These are phyloP conservation scores for Heliosperma pusillum DNA, from an alignment of 148 eudicot genomes.

Conservation along the genomic window DNA sequence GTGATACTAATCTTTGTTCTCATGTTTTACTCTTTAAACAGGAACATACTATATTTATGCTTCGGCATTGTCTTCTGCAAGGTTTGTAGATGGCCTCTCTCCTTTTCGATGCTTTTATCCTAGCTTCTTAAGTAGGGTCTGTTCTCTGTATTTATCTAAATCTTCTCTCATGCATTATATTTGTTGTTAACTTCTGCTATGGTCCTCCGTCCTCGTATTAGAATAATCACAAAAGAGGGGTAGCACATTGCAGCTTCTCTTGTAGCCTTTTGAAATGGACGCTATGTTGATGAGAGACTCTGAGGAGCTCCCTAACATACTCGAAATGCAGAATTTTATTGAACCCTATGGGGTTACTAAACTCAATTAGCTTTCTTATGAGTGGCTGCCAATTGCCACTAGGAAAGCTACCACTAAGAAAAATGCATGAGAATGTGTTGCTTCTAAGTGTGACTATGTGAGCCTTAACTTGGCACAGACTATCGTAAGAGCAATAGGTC, in stretches of 20 bases:
- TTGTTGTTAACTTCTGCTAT: neutral
- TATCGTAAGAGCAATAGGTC: neutral
- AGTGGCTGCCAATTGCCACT: neutral
- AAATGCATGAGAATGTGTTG: neutral
- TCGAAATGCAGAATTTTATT: neutral
- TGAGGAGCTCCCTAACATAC: neutral
- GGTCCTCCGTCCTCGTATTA: neutral
- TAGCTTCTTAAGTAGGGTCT: neutral
- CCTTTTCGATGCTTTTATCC: neutral
- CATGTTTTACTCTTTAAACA: neutral
- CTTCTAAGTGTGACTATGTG: neutral
- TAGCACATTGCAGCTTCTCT: neutral
- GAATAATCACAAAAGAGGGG: neutral
- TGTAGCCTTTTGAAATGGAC: neutral
- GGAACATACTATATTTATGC: slow-evolving; percentile 8
- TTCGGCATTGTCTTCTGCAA: slow-evolving; percentile 4
- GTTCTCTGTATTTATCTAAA: neutral
- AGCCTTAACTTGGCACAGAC: neutral
- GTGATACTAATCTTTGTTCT: neutral
- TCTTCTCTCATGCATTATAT: neutral
- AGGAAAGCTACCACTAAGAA: neutral
- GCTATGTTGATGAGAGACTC: neutral
- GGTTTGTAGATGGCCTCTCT: neutral
- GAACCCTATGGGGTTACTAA: neutral
- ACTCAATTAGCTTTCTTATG: neutral